phyloP scores from a whole-genome alignment of 352 stramenopile species.

The Phytophthora tubulina region DNA sequence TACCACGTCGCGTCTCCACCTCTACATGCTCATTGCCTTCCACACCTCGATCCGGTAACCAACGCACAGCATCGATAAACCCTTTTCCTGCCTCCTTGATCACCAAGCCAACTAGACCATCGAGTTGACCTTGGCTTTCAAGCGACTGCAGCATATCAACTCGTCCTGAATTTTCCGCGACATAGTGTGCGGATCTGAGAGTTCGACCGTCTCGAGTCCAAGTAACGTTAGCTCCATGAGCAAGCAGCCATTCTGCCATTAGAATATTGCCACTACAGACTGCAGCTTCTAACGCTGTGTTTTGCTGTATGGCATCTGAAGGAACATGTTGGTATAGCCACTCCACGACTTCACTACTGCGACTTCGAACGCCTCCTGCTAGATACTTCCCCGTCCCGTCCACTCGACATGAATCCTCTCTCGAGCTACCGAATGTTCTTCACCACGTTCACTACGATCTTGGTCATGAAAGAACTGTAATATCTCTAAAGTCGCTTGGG shows the following conservation, averaged over 20 bases:
- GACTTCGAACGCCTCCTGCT: neutral
- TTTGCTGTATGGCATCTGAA: neutral
- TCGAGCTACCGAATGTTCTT: neutral
- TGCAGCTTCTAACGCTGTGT: neutral
- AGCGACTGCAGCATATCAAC: conserved; percentile 5
- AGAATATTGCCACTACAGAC: neutral
- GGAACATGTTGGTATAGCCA: neutral
- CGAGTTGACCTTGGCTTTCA: neutral
- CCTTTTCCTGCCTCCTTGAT: neutral
- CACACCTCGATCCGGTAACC: neutral
- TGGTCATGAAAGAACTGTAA: conserved; percentile 4
- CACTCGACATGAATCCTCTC: neutral
- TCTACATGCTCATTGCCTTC: no score
- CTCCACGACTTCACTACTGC: neutral
- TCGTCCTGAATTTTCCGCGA: neutral
- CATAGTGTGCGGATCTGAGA: neutral
- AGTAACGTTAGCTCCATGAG: neutral
- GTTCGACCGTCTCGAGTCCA: neutral
- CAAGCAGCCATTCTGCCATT: conserved; percentile 1
- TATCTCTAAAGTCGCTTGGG: neutral
- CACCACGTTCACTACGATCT: no score
- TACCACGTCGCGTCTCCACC: neutral
- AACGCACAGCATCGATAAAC: neutral
- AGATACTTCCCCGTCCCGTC: neutral
- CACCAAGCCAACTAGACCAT: neutral